Conservation (phyloP, 1,284 basidiomycete genomes). For the Trichosporon faecale region DNA sequence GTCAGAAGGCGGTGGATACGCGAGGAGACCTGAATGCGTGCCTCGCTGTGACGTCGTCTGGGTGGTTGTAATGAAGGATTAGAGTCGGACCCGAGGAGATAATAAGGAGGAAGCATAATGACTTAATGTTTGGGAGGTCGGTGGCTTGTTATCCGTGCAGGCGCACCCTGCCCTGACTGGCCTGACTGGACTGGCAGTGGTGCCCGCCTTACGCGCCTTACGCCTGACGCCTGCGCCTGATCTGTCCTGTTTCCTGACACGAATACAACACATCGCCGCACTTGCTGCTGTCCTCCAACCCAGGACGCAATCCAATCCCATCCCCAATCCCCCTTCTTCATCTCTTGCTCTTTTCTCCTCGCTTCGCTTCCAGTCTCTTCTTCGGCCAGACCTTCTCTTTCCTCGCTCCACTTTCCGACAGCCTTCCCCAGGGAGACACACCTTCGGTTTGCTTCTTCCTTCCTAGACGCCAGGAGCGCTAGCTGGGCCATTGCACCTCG, state of each 20-base stretch:
- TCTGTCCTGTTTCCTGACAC: constrained; percentile 8
- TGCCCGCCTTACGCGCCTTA: background rate
- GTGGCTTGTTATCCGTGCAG: background rate
- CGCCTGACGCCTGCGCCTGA: constrained; percentile 4
- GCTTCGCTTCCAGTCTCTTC: background rate
- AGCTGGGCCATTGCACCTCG: background rate
- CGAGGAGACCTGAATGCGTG: background rate
- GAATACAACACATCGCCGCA: constrained; percentile 6
- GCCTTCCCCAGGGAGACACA: background rate
- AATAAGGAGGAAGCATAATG: background rate
- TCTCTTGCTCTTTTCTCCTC: background rate
- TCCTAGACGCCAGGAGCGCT: background rate
- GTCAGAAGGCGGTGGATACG: background rate
- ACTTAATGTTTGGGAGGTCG: background rate
- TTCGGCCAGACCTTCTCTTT: background rate
- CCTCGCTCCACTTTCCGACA: background rate
- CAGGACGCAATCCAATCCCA: background rate
- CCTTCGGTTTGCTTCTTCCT: background rate
- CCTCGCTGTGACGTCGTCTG: background rate
- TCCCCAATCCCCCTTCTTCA: background rate
- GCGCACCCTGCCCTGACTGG: background rate
- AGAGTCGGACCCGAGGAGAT: background rate
- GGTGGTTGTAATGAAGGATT: background rate
- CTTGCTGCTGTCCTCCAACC: background rate
- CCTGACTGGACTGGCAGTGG: background rate